Base-by-base conservation (phyloP, 805 yeast genomes). In the Spathaspora arborariae region DNA sequence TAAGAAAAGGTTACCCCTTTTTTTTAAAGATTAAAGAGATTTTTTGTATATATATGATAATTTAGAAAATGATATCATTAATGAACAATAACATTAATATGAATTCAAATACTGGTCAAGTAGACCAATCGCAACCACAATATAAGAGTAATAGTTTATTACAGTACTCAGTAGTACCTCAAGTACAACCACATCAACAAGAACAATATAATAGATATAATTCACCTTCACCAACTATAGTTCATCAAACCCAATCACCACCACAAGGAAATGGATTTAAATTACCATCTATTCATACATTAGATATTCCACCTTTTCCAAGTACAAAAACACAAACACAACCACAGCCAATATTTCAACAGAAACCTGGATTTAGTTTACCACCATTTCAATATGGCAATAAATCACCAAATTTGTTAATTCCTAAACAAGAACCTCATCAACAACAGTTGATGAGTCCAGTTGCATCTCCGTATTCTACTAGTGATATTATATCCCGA, bases 281-380 rank as follows among this genome's bases (percentile, higher is more conserved):
- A 40, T 59, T 68, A 22, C 75, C 74, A 19, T 59, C 71, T 19
- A 67, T 68, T 43, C 66, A 60, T 45, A 57, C 67, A 39, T 64
- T 68, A 39, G 56, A 57, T 44, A 62, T 68, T 58, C 70, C 68
- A 39, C 54, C 67, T 4, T 45, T 47, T 21, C 51, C 51, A 6
- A 44, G 41, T 20, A n/a, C 24, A 5, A n/a, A 27, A n/a, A 4
- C 6, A 18, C 33, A 15, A 39, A 9, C 39, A 30, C 24, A 35
- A 9, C 45, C 48, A 20, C 51, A 41, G 15, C 36, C 42, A 5
- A 26, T 41, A 9, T 20, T 41, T 27, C 39, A 38, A 11, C 45
- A 47, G 19, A 27, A 30, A 11, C 20, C 41, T n/a, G 42, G 33
- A 20, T 19, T 33, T n/a, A 42, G 21, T 16, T 26, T 35, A 24